phyloP scores from a whole-genome alignment of 768 basidiomycete genomes.

The Scleroderma bovista region DNA sequence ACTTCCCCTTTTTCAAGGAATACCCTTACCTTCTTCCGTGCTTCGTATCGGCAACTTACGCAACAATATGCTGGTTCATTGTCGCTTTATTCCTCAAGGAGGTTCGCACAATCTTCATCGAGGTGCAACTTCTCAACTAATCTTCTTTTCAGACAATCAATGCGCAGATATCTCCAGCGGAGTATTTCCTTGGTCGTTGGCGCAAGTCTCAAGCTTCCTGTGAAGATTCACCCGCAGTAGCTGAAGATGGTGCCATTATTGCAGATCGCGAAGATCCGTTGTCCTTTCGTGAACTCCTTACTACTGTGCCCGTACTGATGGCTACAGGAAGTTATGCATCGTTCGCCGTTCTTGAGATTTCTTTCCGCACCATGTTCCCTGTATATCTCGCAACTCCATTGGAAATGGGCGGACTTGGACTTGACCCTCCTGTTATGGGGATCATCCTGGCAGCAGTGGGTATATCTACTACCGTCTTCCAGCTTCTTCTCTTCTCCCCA shows the following conservation, averaged over 20 bases:
- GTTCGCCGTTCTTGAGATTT: constrained; percentile 62
- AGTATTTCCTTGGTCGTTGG: constrained; percentile 23
- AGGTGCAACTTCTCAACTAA: background rate
- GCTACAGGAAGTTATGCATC: constrained; percentile 60
- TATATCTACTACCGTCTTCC: constrained; percentile 56
- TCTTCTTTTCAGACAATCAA: constrained; percentile 27
- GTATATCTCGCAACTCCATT: constrained; percentile 70
- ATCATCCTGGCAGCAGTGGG: constrained; percentile 58
- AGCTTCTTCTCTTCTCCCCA: constrained; percentile 61
- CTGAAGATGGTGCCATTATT: constrained; percentile 8
- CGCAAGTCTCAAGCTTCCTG: constrained; percentile 7
- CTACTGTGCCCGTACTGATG: constrained; percentile 49
- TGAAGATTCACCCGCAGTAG: constrained; percentile 5
- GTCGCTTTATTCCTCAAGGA: constrained; percentile 53
- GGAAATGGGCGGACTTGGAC: constrained; percentile 61
- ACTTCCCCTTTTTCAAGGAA: constrained; percentile 48
- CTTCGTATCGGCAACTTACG: constrained; percentile 58
- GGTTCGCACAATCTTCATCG: constrained; percentile 20
- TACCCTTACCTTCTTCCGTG: constrained; percentile 78
- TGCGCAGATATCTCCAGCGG: constrained; percentile 29
- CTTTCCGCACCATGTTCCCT: constrained; percentile 61
- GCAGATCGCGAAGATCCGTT: constrained; percentile 30
- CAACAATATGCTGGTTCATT: constrained; percentile 47
- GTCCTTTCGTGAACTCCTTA: constrained; percentile 47
- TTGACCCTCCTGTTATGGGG: constrained; percentile 65